Base-by-base conservation (phyloP, 169 alveolate species). In the Plasmodium coatneyi region DNA sequence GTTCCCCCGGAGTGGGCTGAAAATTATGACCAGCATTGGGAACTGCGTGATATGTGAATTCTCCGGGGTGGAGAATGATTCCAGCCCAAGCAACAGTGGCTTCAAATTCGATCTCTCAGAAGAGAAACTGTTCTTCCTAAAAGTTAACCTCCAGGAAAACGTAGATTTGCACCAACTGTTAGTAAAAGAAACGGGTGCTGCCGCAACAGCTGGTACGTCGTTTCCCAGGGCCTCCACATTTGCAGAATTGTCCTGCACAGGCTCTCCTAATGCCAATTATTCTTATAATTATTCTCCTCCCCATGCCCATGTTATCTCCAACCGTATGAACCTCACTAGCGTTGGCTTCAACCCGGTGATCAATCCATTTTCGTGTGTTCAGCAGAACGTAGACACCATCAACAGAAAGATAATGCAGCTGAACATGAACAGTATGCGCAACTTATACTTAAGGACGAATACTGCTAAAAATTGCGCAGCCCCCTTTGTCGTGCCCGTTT, bases 121-220 rank as follows among this genome's bases (percentile, higher is more conserved):
- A 49, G 93, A 86, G 66, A 86, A 86, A 86, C 25, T 86, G 4
- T 86, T 86, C 74, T 86, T 86, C 70, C 46, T 86, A 52, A 86
- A 86, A 76, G 25, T 86, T 25, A 86, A 86, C 72, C 81, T 86
- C 34, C 74, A 34, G 43, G 78, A 86, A 1, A 32, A 76, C 39
- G 43, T 86, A 54, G 28, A 86, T 49, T 74, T 86, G 74, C 80
- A 86, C 28, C 41, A 60, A 25, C 0, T 83, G 46, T 46, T 83
- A 66, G 46, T 39, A 54, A 30, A 71, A 1, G 39, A 30, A 46
- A 70, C 4, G 32, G 39, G 52, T 82, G n/a, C 70, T 60, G 43
- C 25, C 22, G n/a, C 22, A 56, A 54, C 70, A 30, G 41, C 5
- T 34, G 76, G 14, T 22, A 56, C n/a, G 54, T 16, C 30, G 4